Conservation (phyloP, 768 basidiomycete genomes). For the Lyophyllum atratum region DNA sequence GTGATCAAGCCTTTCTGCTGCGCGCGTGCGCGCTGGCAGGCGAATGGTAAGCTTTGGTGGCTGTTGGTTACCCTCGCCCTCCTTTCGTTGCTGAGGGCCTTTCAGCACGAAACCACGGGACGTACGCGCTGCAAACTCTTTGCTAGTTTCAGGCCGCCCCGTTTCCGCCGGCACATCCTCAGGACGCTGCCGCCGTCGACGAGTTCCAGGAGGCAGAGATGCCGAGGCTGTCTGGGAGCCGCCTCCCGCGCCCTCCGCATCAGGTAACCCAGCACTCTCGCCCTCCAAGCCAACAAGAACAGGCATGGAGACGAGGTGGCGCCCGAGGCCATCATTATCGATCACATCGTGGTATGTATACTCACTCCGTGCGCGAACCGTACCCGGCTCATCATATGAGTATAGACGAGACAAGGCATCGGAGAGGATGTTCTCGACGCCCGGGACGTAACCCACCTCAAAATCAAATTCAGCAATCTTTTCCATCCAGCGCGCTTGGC, state of each 20-base stretch:
- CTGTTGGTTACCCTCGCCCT: constrained; percentile 2
- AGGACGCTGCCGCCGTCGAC: not conserved
- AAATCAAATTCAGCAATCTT: constrained; percentile 16
- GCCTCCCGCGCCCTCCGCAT: not conserved
- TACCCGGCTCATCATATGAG: constrained; percentile 10
- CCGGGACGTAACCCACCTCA: constrained; percentile 13
- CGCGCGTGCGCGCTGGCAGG: not conserved
- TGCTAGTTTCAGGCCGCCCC: constrained; percentile 8
- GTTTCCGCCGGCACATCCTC: not conserved
- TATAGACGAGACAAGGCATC: constrained; percentile 33
- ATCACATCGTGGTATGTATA: constrained; percentile 14
- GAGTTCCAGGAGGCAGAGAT: not conserved
- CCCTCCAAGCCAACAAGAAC: constrained; percentile 18
- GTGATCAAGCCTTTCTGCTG: too few relatives aligned
- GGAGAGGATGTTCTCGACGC: constrained; percentile 18
- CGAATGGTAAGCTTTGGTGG: not conserved
- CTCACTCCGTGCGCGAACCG: constrained; percentile 13
- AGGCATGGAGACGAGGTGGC: constrained; percentile 7
- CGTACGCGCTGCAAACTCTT: constrained; percentile 6
- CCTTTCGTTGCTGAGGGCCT: constrained; percentile 9
- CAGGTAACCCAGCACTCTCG: not conserved
- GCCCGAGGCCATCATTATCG: not conserved
- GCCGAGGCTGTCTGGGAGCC: too few relatives aligned
- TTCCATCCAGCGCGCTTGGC: not conserved
- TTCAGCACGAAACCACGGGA: constrained; percentile 13